These are phyloP conservation scores for Sindora glabra DNA, from an alignment of 306 rosid genomes.

Conservation along the genomic window DNA sequence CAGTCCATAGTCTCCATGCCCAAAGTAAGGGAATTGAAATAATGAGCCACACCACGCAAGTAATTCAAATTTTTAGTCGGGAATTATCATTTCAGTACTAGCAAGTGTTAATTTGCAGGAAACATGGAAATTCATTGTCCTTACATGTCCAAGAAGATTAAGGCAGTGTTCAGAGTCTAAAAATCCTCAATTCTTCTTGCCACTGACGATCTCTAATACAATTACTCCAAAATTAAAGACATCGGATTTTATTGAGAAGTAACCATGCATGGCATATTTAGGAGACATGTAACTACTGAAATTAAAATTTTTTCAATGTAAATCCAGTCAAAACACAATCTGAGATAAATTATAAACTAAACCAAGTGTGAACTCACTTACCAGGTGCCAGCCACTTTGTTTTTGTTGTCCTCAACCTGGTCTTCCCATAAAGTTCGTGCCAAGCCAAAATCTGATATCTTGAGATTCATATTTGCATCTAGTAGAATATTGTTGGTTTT, in stretches of 20 bases:
- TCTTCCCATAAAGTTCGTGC: constrained; percentile 20
- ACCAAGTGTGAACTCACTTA: not conserved
- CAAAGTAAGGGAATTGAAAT: not conserved
- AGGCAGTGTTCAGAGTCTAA: constrained; percentile 13
- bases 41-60: too few relatives aligned
- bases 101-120: too few relatives aligned
- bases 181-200: constrained; percentile 28
- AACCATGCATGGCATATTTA: constrained; percentile 22
- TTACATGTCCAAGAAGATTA: constrained; percentile 30
- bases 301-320: too few relatives aligned
- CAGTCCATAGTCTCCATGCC: constrained; percentile 26
- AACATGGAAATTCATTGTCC: not conserved
- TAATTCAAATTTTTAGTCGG: too few relatives aligned
- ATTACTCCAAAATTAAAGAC: constrained; percentile 30
- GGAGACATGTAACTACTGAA: constrained; percentile 37
- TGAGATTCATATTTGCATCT: constrained; percentile 27
- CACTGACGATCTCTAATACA: constrained; percentile 28
- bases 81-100: too few relatives aligned
- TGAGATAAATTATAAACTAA: not conserved
- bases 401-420: constrained; percentile 12
- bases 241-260: constrained; percentile 22
- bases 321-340: too few relatives aligned
- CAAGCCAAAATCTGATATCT: constrained; percentile 37
- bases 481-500: constrained; percentile 31
- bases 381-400: constrained; percentile 32